A percentile compares a stretch with the other conserved stretches of the same genome.
Evolutionary conservation across 2,329 filamentous ascomycete genomes (phyloP).

Genomic region (Xylaria sp.): DNA sequence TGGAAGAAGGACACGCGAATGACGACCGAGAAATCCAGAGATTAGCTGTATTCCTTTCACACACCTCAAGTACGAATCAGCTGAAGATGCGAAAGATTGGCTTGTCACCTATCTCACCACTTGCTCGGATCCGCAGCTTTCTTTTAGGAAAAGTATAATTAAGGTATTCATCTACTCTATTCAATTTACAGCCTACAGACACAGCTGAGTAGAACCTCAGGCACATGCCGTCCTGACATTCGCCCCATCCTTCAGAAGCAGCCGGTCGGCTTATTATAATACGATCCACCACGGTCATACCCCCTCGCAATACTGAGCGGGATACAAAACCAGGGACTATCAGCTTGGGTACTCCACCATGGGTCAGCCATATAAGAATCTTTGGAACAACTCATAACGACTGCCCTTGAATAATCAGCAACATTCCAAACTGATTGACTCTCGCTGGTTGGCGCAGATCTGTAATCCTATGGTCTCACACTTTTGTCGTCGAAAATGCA

Average conservation of each 20-base stretch:
- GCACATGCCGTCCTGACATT: neutral
- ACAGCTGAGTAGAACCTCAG: constrained; percentile 14
- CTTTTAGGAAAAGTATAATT: constrained; percentile 33
- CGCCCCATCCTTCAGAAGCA: neutral
- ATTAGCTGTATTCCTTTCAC: constrained; percentile 54
- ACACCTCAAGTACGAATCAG: constrained; percentile 18
- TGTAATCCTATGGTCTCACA: neutral
- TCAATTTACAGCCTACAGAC: neutral
- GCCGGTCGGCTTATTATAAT: neutral
- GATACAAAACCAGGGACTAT: neutral
- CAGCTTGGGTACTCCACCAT: neutral
- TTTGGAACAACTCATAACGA: neutral
- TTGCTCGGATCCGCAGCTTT: constrained; percentile 35
- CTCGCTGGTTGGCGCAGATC: neutral
- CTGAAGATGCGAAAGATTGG: constrained; percentile 14
- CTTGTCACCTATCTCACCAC: constrained; percentile 26
- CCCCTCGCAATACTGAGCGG: neutral
- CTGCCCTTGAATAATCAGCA: neutral
- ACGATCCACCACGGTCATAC: neutral
- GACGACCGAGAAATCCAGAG: constrained; percentile 65
- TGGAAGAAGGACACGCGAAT: constrained; percentile 54
- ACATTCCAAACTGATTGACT: neutral
- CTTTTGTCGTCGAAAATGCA: neutral
- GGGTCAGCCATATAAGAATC: neutral
- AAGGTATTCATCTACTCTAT: constrained; percentile 13